Base-by-base conservation (phyloP, 2,329 filamentous ascomycete genomes). In the Colletotrichum brevisporum region DNA sequence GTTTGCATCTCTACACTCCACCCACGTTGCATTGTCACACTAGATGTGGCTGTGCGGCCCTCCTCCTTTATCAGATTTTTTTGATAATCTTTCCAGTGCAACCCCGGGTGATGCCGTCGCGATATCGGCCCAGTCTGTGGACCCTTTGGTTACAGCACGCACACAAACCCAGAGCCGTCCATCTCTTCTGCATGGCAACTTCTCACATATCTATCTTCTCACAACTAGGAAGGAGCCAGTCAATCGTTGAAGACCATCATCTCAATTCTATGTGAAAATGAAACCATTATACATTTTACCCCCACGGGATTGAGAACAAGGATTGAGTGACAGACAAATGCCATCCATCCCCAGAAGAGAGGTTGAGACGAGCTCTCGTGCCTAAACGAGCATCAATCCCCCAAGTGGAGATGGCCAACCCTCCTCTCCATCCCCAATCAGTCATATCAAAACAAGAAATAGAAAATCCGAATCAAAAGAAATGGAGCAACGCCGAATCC, bases 401-500 rank as follows among this genome's bases (percentile, higher is more conserved):
- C 39, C 16, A 36, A n/a, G n/a, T 39, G 47, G 8, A 60, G 27
- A 21, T 13, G 47, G 48, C 50, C n/a, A 18, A 50, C 51, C n/a
- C 52, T 18, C 31, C 31, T 21, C 53, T 56, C 24, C 31, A 16
- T 39, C 21, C 21, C 50, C 57, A 27, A 18, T 43, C 41, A 24
- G 9, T 45, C 55, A 13, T 10, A 41, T 45, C 36, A 27, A 36
- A 24, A 56, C 8, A 6, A 16, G 10, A n/a, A 45, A 69, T 5
- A 16, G 15, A 21, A 45, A 69, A 59, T 15, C 6, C 16, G 18
- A 45, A 55, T 54, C 58, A 64, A 50, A 67, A 45, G 45, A 67
- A 73, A 72, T n/a, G n/a, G 63, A 65, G 16, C 27, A 66, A 69
- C 63, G 67, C 63, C 67, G 6, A 45, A 26, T 41, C 26, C 58